A percentile compares a stretch with the other conserved stretches of the same genome.
Conservation (phyloP, 176 grass and related monocot genomes). For the Oryza punctata region DNA sequence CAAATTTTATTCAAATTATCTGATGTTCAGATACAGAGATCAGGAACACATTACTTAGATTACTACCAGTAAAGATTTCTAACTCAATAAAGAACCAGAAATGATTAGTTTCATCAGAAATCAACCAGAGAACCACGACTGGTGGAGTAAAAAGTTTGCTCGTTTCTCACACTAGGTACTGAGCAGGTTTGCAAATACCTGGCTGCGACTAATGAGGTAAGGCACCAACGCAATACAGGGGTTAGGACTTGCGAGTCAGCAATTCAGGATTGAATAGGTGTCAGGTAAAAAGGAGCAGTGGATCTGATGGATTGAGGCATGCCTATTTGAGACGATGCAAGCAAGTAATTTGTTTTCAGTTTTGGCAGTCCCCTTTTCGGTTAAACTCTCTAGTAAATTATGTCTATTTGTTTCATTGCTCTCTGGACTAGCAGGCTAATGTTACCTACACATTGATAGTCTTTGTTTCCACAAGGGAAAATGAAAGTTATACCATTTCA, state of each 20-base stretch:
- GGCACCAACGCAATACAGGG: background rate
- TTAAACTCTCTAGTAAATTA: background rate
- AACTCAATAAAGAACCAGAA: background rate
- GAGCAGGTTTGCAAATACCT: background rate
- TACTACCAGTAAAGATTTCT: background rate
- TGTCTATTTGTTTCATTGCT: background rate
- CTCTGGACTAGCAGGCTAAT: background rate
- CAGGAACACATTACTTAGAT: background rate
- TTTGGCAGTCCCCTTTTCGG: background rate
- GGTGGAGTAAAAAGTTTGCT: background rate
- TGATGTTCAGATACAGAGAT: background rate
- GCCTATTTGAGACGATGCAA: background rate
- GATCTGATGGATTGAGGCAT: background rate
- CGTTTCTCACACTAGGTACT: background rate
- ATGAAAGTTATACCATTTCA: background rate
- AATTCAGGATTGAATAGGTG: background rate
- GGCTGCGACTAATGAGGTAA: background rate
- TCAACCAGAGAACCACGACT: background rate
- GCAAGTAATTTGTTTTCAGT: background rate
- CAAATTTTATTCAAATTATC: background rate
- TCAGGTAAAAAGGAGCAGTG: background rate
- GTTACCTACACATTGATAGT: background rate
- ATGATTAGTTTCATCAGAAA: background rate
- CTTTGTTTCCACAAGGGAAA: background rate
- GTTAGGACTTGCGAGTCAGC: background rate